Percentiles rank a stretch among this genome's conserved stretches.
phyloP scores from a whole-genome alignment of 495 filamentous ascomycete species.

The Achaetomiella virescens region DNA sequence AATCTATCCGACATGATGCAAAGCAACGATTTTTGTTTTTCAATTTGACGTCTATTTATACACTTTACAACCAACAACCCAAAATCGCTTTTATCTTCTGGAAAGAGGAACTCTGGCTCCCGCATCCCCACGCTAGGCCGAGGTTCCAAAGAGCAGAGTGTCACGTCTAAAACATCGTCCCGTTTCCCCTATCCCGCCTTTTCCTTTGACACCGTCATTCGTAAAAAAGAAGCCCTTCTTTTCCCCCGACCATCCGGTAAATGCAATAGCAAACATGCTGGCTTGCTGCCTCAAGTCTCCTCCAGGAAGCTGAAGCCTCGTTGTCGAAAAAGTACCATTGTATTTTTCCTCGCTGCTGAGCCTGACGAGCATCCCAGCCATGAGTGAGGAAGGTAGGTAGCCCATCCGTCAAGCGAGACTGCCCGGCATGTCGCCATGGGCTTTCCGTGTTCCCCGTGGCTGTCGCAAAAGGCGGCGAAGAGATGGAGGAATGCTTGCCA shows the following conservation, averaged over 20 bases:
- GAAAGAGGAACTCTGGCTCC: constrained; percentile 3
- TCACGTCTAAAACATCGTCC: constrained; percentile 14
- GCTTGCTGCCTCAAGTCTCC: neutral
- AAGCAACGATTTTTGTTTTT: constrained; percentile 18
- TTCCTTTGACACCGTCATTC: constrained; percentile 10
- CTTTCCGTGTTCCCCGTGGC: neutral
- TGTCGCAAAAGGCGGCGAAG: neutral
- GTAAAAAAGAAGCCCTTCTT: constrained; percentile 5
- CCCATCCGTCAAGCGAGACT: neutral
- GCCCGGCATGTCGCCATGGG: neutral
- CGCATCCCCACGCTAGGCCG: neutral
- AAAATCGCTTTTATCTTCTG: constrained; percentile 27
- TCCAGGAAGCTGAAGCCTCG: neutral
- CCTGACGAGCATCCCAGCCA: neutral
- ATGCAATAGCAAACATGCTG: constrained; percentile 6
- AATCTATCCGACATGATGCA: neutral
- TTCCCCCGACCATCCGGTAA: constrained; percentile 4
- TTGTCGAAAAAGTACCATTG: neutral
- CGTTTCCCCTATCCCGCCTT: constrained; percentile 1
- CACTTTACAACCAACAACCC: constrained; percentile 13
- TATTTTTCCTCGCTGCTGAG: neutral
- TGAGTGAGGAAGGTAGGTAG: neutral
- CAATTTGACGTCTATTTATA: constrained; percentile 23
- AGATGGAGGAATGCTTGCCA: neutral
- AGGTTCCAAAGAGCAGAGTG: constrained; percentile 13